Conservation (phyloP, 2,329 filamentous ascomycete species). For the Cladosporium austrohemisphaericum region DNA sequence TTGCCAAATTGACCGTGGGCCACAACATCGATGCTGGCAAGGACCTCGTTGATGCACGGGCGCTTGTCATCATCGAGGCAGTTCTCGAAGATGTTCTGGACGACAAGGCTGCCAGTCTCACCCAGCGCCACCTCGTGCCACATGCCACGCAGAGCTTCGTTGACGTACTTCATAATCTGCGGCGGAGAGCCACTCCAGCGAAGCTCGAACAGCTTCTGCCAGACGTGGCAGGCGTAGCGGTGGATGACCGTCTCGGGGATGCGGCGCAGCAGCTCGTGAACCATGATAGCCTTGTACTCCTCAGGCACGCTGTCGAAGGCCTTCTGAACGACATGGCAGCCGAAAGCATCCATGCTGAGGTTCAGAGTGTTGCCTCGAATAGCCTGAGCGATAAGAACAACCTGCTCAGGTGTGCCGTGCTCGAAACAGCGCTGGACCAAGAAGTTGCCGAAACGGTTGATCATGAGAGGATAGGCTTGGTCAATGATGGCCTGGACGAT, state of each 20-base stretch:
- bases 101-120: slow-evolving; percentile 94
- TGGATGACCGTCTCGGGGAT: slow-evolving; percentile 98
- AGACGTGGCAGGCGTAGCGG: slow-evolving; percentile 97
- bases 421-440: slow-evolving; percentile 98
- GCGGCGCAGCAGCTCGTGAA: slow-evolving; percentile 89
- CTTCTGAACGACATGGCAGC: slow-evolving; percentile 97
- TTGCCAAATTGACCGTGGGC: slow-evolving; percentile 98
- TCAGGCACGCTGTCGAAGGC: slow-evolving; percentile 97
- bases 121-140: slow-evolving; percentile 98
- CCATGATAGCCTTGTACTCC: slow-evolving; percentile 97
- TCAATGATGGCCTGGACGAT: slow-evolving; percentile 95
- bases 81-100: slow-evolving; percentile 99
- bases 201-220: slow-evolving; percentile 98
- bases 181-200: slow-evolving; percentile 92
- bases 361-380: slow-evolving; percentile 92
- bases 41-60: slow-evolving; percentile 93
- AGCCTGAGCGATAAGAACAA: slow-evolving; percentile 88
- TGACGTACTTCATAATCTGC: slow-evolving; percentile 98
- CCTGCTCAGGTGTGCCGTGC: slow-evolving; percentile 90
- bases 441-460: slow-evolving; percentile 98
- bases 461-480: slow-evolving; percentile 92
- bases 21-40: slow-evolving; percentile 91
- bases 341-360: slow-evolving; percentile 97
- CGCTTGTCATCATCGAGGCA: slow-evolving; percentile 99
- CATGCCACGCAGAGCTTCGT: slow-evolving; percentile 90